phyloP scores from a whole-genome alignment of 140 eudicot species.

The Erigeron philadelphicus region DNA sequence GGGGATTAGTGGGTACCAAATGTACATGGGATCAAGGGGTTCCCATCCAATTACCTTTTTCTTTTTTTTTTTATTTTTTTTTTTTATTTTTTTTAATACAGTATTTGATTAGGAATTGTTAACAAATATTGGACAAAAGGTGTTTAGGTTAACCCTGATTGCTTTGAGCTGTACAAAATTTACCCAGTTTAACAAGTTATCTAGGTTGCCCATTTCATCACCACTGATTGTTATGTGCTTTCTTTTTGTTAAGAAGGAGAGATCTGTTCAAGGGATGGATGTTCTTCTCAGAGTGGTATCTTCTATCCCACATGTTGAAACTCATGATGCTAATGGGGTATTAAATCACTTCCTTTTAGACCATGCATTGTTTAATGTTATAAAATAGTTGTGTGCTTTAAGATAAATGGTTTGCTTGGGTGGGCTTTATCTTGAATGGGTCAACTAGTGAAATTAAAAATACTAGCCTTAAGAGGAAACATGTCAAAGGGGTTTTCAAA shows the following conservation, averaged over 20 bases:
- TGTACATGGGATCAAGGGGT: no score
- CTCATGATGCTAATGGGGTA: constrained; percentile 94
- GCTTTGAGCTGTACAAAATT: background rate
- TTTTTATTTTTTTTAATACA: no score
- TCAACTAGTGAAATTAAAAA: background rate
- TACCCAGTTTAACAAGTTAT: background rate
- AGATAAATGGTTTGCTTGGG: background rate
- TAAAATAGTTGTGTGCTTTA: constrained; percentile 8
- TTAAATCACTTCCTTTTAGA: background rate
- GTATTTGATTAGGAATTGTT: background rate
- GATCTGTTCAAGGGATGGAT: constrained; percentile 68
- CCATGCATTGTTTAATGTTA: constrained; percentile 12
- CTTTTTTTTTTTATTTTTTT: no score
- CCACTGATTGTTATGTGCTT: constrained; percentile 9
- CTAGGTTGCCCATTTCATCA: background rate
- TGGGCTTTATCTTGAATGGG: background rate
- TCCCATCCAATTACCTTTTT: no score
- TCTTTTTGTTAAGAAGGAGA: constrained; percentile 53
- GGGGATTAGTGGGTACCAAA: no score
- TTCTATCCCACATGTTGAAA: constrained; percentile 70
- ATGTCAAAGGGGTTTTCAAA: background rate
- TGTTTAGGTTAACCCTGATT: background rate
- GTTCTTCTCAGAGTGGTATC: constrained; percentile 65
- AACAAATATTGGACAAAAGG: background rate
- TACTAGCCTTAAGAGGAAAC: background rate